Conservation (phyloP, 495 filamentous ascomycete species). For the Aspergillus coremiiformis region DNA sequence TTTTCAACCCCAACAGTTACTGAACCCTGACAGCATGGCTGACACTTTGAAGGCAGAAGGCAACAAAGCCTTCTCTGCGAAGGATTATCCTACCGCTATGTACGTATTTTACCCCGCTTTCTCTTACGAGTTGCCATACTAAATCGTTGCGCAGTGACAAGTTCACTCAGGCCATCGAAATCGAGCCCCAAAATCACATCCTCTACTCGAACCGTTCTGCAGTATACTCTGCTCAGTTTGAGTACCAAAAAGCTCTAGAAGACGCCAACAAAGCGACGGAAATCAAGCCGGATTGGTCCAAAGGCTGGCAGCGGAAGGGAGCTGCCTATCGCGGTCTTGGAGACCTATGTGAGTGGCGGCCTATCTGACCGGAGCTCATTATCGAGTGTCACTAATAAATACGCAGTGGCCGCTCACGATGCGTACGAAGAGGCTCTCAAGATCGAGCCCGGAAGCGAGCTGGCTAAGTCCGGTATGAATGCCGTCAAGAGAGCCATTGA, state of each 20-base stretch:
- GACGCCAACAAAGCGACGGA: slow-evolving; percentile 90
- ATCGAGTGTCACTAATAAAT: slow-evolving; percentile 4
- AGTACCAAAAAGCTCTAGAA: slow-evolving; percentile 74
- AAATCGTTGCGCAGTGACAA: slow-evolving; percentile 56
- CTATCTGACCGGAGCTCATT: background rate
- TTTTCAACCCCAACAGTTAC: background rate
- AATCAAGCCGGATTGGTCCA: slow-evolving; percentile 96
- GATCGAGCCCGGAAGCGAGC: slow-evolving; percentile 82
- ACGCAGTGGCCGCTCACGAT: slow-evolving; percentile 64
- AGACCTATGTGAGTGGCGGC: slow-evolving; percentile 56
- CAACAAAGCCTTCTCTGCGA: slow-evolving; percentile 95
- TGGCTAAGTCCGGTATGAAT: slow-evolving; percentile 79
- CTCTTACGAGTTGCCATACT: background rate
- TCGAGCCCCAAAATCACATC: slow-evolving; percentile 85
- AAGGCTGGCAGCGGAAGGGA: slow-evolving; percentile 89
- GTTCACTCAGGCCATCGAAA: slow-evolving; percentile 87
- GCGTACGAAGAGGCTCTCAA: slow-evolving; percentile 90
- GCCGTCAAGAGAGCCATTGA: slow-evolving; percentile 85
- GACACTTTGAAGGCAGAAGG: slow-evolving; percentile 83
- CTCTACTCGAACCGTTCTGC: slow-evolving; percentile 97
- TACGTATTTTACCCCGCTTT: slow-evolving; percentile 46
- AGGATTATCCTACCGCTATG: slow-evolving; percentile 94
- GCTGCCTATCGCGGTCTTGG: slow-evolving; percentile 81
- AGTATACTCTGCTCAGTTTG: slow-evolving; percentile 84
- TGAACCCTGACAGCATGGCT: slow-evolving; percentile 33